Evolutionary conservation across 306 rosid genomes (phyloP).

Genomic region (Quercus alba): DNA sequence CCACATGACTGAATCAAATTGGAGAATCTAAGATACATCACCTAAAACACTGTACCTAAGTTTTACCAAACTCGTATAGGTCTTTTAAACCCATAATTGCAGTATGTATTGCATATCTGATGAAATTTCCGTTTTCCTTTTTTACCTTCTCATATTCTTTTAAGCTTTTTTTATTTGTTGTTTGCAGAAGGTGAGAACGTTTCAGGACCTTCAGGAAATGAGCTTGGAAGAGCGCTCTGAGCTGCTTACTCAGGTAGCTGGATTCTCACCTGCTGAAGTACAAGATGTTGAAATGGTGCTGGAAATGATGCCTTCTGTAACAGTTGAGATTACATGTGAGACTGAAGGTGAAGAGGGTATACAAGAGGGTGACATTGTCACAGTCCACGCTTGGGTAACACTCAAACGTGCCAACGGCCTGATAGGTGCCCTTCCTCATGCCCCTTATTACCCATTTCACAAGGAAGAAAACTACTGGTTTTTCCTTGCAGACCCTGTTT

Average conservation of each 20-base stretch:
- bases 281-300: constrained; percentile 81
- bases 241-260: constrained; percentile 70
- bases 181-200: constrained; percentile 83
- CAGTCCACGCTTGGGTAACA: constrained; percentile 82
- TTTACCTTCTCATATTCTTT: background rate
- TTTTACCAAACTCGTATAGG: background rate
- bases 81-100: background rate
- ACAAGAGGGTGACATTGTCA: constrained; percentile 91
- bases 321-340: constrained; percentile 68
- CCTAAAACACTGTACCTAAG: no score
- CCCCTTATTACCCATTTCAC: constrained; percentile 84
- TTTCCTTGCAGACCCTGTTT: constrained; percentile 74
- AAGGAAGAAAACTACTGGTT: constrained; percentile 93
- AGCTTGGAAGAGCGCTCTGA: constrained; percentile 72
- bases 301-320: constrained; percentile 82
- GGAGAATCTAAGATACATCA: no score
- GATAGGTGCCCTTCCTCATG: constrained; percentile 89
- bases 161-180: constrained; percentile 15
- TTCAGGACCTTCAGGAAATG: constrained; percentile 90
- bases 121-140: background rate
- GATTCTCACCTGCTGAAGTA: constrained; percentile 66
- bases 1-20: no score
- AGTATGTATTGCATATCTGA: background rate
- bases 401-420: constrained; percentile 66
- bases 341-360: constrained; percentile 98